Evolutionary conservation across 352 stramenopile genomes (phyloP), one percentile per base, ranked within the genome.

Genomic region (Globisporangium megalacanthum): DNA sequence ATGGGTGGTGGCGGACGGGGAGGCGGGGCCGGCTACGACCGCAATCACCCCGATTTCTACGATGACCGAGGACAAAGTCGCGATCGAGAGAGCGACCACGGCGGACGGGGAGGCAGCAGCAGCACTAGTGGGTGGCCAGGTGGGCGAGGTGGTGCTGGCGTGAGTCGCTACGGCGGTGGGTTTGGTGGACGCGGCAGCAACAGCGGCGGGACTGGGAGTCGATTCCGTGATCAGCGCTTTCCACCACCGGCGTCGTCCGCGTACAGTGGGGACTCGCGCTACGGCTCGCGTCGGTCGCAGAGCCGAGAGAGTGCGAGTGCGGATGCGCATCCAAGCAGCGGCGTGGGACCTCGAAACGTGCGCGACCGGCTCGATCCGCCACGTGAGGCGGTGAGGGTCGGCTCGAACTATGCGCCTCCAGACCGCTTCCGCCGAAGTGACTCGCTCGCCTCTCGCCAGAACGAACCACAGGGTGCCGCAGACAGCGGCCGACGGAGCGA

Each of bases 251-350:
- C 25, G 10, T 54, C 33, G 8, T 15, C 25, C 7, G 35, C 35
- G 35, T 56, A 62, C 31, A 49, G 37, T 6, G 55, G 64, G 0
- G 74, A 81, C 56, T 22, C 11, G 35, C 56, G 39, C 55, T 77
- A 59, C 56, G 48, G n/a, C 56, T 44, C 41, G 20, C 56, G 60
- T 15, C 61, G 75, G 11, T 85, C 75, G 0, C 66, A 64, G 14
- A 85, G 72, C 53, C 56, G 72, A 69, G 75, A 85, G 39, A 64
- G 75, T 66, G 50, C 54, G 11, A 70, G 63, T 45, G 68, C 52
- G 10, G 72, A 80, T 17, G 36, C 49, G n/a, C 31, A 19, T 36
- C 13, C 35, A 39, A 39, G 37, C 22, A 14, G 61, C 51, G 41
- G 59, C 33, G 19, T n/a, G 47, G 35, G 35, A 13, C 17, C 48